phyloP scores from a whole-genome alignment of 257 asterid species.

The Jaltomata sinuosa region DNA sequence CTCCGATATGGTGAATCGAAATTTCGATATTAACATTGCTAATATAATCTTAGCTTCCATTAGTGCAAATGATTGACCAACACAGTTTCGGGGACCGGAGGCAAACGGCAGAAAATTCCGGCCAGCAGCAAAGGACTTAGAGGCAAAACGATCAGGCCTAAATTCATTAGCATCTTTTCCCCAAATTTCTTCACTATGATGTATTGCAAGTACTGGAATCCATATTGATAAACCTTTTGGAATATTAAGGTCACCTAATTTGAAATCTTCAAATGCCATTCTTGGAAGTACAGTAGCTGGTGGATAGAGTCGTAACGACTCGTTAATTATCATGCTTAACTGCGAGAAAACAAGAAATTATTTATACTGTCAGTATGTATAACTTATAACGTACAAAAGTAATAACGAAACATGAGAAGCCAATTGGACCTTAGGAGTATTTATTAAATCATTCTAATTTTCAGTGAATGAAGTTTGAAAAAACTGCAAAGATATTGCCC shows the following conservation, averaged over 20 bases:
- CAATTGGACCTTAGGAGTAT: background rate
- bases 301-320: slow-evolving; percentile 74
- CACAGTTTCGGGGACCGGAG: slow-evolving; percentile 84
- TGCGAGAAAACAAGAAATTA: background rate
- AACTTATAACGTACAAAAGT: too few species aligned
- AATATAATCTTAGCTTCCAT: slow-evolving; percentile 92
- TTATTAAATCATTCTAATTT: background rate
- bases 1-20: slow-evolving; percentile 53
- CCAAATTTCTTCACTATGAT: slow-evolving; percentile 75
- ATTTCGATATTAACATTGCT: slow-evolving; percentile 76
- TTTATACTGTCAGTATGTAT: background rate
- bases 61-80: slow-evolving; percentile 77
- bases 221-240: slow-evolving; percentile 90
- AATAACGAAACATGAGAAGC: background rate
- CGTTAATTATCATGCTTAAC: slow-evolving; percentile 84
- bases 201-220: slow-evolving; percentile 89
- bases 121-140: slow-evolving; percentile 38
- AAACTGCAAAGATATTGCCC: background rate
- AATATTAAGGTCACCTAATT: slow-evolving; percentile 65
- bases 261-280: slow-evolving; percentile 87
- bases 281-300: slow-evolving; percentile 83
- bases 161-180: slow-evolving; percentile 82
- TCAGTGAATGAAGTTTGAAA: background rate
- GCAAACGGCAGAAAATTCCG: slow-evolving; percentile 83
- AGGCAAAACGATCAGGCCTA: slow-evolving; percentile 55